Base-by-base conservation (phyloP, 2,329 filamentous ascomycete genomes). In the Beauveria asiatica region DNA sequence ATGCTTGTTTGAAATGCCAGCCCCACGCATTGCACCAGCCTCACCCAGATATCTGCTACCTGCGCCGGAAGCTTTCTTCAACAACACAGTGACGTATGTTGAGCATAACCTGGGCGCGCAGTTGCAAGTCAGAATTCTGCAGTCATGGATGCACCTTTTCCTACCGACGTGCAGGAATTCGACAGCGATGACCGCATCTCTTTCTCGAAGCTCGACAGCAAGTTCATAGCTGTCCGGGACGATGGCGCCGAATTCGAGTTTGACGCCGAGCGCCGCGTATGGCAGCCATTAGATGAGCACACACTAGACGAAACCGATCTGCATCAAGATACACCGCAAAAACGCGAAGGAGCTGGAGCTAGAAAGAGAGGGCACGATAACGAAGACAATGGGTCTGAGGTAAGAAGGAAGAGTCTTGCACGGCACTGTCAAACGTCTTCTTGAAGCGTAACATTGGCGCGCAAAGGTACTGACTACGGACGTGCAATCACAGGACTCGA, bases 171-270 rank as follows among this genome's bases (percentile, higher is more conserved):
- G 16, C 80, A 83, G 60, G 82, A 88, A 52, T 95, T 96, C 70
- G 86, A 88, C 67, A 76, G 76, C 61, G 92, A 96, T 70, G 83
- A 89, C 30, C 88, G 92, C 66, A 89, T 96, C 69, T 93, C 90
- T 6, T 96, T 88, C 76, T 93, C 90, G n/a, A 89, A 84, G 70
- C 79, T 90, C 63, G 88, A 93, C 73, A 81, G 85, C 69, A 93
- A 91, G 70, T 93, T 87, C 76, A 83, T 94, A 57, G 84, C 94
- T 8, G 92, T 96, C 63, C 88, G 90, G 61, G 89, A 92, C 52
- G 86, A 94, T 70, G 91, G 90, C 57, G 83, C 85, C 63, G 92
- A 96, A 72, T 96, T 87, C 76, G 89, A 92, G 71, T 97, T 88
- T 76, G 86, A 95, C 73, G 75, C 81, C 54, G 80, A 79, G 55